Conservation (phyloP, 108 stramenopile genomes). For the Nitzschia sp. region DNA sequence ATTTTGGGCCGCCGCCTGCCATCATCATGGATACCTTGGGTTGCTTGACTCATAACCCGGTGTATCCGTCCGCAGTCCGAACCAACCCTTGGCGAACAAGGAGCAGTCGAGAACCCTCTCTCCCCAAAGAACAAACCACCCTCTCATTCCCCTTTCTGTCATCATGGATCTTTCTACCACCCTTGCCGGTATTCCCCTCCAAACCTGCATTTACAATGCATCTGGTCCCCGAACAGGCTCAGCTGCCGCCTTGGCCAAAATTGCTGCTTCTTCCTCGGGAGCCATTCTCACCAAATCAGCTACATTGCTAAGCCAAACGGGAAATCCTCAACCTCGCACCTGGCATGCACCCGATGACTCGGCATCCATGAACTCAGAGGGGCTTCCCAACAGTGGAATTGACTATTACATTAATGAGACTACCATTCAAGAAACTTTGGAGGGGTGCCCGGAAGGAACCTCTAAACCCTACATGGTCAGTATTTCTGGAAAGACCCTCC, state of each 20-base stretch:
- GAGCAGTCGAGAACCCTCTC: not conserved
- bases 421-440: slow-evolving; percentile 74
- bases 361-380: slow-evolving; percentile 87
- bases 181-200: slow-evolving; percentile 66
- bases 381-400: slow-evolving; percentile 88
- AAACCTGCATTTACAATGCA: slow-evolving; percentile 87
- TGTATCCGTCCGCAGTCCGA: not conserved
- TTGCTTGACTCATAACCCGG: not conserved
- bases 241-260: slow-evolving; percentile 81
- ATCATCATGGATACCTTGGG: not conserved
- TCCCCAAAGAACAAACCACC: not conserved
- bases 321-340: slow-evolving; percentile 79
- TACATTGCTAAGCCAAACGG: slow-evolving; percentile 66
- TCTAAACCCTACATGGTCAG: slow-evolving; percentile 88
- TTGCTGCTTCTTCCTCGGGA: slow-evolving; percentile 62
- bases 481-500: slow-evolving; percentile 77
- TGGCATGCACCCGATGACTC: slow-evolving; percentile 42
- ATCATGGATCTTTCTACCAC: slow-evolving; percentile 39
- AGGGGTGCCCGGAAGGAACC: slow-evolving; percentile 17
- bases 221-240: slow-evolving; percentile 85
- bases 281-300: slow-evolving; percentile 85
- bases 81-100: not conserved
- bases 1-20: not conserved
- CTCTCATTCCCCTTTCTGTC: not conserved
- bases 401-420: slow-evolving; percentile 79